These are phyloP conservation scores for Trypethelium eluteriae DNA, from an alignment of 495 filamentous ascomycete genomes.

Conservation along the genomic window DNA sequence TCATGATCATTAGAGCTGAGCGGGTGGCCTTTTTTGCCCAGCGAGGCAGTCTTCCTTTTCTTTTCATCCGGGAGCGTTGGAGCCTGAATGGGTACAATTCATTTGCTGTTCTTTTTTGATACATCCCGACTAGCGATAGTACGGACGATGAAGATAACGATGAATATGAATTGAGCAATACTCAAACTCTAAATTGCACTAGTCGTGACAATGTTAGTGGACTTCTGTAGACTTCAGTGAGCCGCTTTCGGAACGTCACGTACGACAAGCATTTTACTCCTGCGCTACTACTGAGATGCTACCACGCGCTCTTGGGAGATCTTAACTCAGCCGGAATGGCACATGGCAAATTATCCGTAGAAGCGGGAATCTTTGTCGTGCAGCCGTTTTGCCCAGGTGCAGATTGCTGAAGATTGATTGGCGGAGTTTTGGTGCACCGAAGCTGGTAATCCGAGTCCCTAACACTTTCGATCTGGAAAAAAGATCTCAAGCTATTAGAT, in stretches of 20 bases:
- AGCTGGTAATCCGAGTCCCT: conserved; percentile 5
- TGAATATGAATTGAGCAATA: neutral
- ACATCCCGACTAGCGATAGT: neutral
- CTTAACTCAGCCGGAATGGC: neutral
- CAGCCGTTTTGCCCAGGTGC: neutral
- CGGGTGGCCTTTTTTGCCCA: neutral
- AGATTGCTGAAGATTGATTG: neutral
- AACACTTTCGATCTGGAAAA: neutral
- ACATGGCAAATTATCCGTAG: neutral
- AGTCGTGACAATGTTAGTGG: neutral
- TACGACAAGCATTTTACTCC: neutral
- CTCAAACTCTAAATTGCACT: neutral
- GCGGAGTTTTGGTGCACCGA: neutral
- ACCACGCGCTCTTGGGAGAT: neutral
- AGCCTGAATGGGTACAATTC: neutral
- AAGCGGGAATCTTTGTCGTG: too few relatives aligned
- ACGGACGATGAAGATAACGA: neutral
- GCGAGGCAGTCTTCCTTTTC: neutral
- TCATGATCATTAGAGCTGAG: neutral
- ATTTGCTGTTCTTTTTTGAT: neutral
- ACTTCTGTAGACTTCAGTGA: neutral
- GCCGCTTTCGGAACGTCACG: neutral
- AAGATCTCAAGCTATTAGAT: too few relatives aligned
- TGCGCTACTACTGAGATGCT: neutral
- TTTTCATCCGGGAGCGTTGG: neutral